Base-by-base conservation (phyloP, 2,329 filamentous ascomycete species). In the Xylaria digitata region DNA sequence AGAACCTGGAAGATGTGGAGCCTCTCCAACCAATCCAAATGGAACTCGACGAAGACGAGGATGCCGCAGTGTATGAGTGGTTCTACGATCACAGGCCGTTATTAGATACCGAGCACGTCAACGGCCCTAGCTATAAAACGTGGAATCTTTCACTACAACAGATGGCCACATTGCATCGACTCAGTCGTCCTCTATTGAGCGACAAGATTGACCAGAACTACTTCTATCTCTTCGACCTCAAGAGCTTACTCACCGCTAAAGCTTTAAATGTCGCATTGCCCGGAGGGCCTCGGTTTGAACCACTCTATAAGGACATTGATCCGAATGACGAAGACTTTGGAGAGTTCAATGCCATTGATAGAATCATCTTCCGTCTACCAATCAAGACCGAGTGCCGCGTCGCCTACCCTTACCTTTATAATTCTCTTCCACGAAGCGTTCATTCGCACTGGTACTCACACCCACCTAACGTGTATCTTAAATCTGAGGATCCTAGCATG, bases 311-410 rank as follows among this genome's bases (percentile, higher is more conserved):
- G 81, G 96, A 99, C 75, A 94, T 99, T 68, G 94, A 99, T 78
- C 96, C 96, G 1, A 99, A 99, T 74, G 95, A 98, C 73, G 96
- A 99, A 79, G 96, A 99, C 77, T 99, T 99, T 80, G 96, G 96
- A 80, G 96, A 99, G 80, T 99, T 99, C 85, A 99, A 99, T 77
- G 96, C 96, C 40, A 99, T 99, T 74, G 96, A 99, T 76, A 93
- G 96, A 73, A 99, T 99, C 80, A 99, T 99, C 73, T 99, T 99
- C 86, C 92, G 96, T 71, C 91, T 92, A 53, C 94, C 95, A 0
- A 96, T 98, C 71, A 90, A 95, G 73, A 99, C 95, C 8, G 96
- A 99, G 80, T 97, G 96, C 76, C 90, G 95, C 52, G 96, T 99
- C 49, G 94, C 94, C 0, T 98, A 93, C 78, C 96, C 96, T 0